phyloP scores from a whole-genome alignment of 2,329 filamentous ascomycete species.

The Penicillium thymicola region DNA sequence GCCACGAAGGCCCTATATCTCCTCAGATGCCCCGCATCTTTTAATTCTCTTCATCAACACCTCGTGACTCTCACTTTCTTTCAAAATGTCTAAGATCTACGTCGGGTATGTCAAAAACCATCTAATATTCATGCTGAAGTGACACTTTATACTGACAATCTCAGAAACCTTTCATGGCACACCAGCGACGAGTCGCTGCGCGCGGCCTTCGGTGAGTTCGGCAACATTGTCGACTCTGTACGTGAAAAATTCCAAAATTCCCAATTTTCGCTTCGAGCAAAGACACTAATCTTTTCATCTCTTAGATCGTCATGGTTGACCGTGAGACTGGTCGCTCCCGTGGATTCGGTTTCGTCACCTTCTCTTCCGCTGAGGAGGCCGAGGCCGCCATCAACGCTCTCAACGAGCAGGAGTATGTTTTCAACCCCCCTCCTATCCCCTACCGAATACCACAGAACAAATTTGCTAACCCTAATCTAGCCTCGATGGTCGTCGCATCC shows the following conservation, averaged over 20 bases:
- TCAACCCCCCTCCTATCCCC: background rate
- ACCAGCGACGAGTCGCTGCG: constrained; percentile 10
- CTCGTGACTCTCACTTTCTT: background rate
- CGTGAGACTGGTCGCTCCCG: constrained; percentile 18
- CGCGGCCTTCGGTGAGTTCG: constrained; percentile 10
- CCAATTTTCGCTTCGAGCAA: background rate
- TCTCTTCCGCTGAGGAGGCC: constrained; percentile 11
- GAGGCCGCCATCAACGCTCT: constrained; percentile 11
- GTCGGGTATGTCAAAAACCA: constrained; percentile 9
- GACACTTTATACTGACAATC: background rate
- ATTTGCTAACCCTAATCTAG: background rate
- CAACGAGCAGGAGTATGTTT: constrained; percentile 16
- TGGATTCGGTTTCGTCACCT: constrained; percentile 20
- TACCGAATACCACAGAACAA: too few relatives aligned
- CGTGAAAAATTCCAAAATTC: constrained; percentile 1
- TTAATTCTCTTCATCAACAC: constrained; percentile 10
- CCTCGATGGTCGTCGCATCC: constrained; percentile 14
- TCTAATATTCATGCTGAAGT: background rate
- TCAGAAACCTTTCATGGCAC: constrained; percentile 15
- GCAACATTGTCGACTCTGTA: constrained; percentile 12
- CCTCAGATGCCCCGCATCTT: constrained; percentile 7
- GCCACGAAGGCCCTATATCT: constrained; percentile 5
- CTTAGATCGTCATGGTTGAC: constrained; percentile 17
- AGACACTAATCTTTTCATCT: background rate
- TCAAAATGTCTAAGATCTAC: constrained; percentile 19